Evolutionary conservation across 2,329 filamentous ascomycete species (phyloP).

Genomic region (Ophiocordyceps camponoti-floridani): DNA sequence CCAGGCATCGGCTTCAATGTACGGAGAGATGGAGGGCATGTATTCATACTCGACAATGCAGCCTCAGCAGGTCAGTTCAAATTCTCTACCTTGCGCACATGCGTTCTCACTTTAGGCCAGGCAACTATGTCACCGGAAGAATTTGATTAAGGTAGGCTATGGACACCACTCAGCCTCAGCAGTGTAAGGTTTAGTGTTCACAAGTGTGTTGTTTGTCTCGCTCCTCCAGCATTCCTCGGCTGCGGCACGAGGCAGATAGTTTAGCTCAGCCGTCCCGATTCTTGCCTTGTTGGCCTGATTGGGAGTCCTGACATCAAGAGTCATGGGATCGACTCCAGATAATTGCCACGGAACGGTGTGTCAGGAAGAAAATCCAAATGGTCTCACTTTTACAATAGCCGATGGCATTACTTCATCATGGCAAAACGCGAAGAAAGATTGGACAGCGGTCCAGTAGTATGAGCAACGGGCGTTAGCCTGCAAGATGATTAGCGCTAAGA

Average conservation of each 20-base stretch:
- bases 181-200: no score
- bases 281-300: no score
- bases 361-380: no score
- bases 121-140: constrained; percentile 26
- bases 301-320: no score
- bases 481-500: not conserved
- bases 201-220: no score
- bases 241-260: no score
- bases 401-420: constrained; percentile 24
- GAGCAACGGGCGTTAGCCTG: constrained; percentile 47
- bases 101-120: constrained; percentile 10
- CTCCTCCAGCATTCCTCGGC: no score
- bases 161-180: no score
- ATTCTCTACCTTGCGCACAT: not conserved
- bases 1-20: constrained; percentile 51
- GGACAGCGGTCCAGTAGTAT: constrained; percentile 42
- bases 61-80: constrained; percentile 56
- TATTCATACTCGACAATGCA: constrained; percentile 71
- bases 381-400: no score
- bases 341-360: no score
- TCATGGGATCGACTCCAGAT: no score
- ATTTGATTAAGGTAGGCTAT: constrained; percentile 17
- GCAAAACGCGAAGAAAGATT: constrained; percentile 63
- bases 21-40: constrained; percentile 65
- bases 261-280: no score